A percentile compares a stretch with the other conserved stretches of the same genome.
These are phyloP conservation scores for Yamadazyma takamatsuzukensis DNA, from an alignment of 805 yeast genomes.

Conservation along the genomic window DNA sequence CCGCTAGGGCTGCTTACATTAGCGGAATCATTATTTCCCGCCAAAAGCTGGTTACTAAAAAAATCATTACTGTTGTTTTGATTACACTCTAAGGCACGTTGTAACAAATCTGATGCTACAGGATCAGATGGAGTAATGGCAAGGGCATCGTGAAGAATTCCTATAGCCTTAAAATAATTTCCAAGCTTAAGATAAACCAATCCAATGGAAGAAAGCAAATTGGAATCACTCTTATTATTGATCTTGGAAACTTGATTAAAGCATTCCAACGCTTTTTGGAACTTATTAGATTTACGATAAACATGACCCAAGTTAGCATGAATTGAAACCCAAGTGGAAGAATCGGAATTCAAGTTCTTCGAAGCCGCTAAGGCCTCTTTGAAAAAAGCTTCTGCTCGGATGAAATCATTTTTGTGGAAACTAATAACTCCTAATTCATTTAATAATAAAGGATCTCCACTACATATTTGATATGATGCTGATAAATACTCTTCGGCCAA, in stretches of 20 bases:
- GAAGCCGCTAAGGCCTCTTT: conserved; percentile 70
- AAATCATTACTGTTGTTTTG: conserved; percentile 21
- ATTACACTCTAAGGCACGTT: conserved; percentile 71
- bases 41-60: conserved; percentile 4
- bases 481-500: conserved; percentile 83
- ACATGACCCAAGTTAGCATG: conserved; percentile 88
- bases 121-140: conserved; percentile 78
- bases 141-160: conserved; percentile 73
- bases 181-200: conserved; percentile 72
- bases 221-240: conserved; percentile 64
- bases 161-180: conserved; percentile 62
- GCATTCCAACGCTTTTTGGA: conserved; percentile 64
- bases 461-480: conserved; percentile 73
- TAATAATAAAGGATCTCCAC: conserved; percentile 78
- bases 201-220: conserved; percentile 80
- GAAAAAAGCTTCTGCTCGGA: conserved; percentile 67
- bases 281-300: conserved; percentile 61
- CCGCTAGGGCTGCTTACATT: conserved; percentile 4
- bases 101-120: conserved; percentile 75
- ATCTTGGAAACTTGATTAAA: conserved; percentile 73
- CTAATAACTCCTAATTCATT: conserved; percentile 93
- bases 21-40: background rate
- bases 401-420: conserved; percentile 68
- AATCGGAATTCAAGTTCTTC: conserved; percentile 65
- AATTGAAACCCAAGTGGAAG: conserved; percentile 80